Percentiles rank a stretch among this genome's conserved stretches.
Conservation (phyloP, 768 basidiomycete species). For the Bullera alba region DNA sequence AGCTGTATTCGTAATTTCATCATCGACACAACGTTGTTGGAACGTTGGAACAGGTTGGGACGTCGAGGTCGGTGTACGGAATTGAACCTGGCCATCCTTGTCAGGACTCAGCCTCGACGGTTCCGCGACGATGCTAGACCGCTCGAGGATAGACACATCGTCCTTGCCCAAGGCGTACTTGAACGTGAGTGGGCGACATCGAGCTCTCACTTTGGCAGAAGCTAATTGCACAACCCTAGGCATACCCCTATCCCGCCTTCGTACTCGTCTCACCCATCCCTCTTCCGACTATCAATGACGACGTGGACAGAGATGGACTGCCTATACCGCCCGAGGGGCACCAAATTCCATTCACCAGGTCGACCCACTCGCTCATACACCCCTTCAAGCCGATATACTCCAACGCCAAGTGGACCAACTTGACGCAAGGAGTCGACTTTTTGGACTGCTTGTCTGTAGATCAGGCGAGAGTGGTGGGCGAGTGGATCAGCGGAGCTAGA, state of each 20-base stretch:
- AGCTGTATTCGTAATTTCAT: no score
- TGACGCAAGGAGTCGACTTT: constrained; percentile 18
- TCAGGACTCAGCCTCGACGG: no score
- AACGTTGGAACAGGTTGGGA: no score
- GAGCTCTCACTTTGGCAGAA: not conserved
- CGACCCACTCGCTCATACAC: constrained; percentile 7
- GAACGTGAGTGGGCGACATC: constrained; percentile 9
- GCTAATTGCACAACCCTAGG: constrained; percentile 26
- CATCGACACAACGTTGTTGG: no score
- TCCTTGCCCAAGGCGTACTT: constrained; percentile 16
- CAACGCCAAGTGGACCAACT: constrained; percentile 28
- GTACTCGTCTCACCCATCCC: constrained; percentile 19
- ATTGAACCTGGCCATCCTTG: no score
- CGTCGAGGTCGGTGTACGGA: no score
- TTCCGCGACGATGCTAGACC: not conserved
- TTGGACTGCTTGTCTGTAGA: constrained; percentile 31
- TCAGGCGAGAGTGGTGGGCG: constrained; percentile 26
- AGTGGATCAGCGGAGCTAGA: constrained; percentile 36
- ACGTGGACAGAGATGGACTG: constrained; percentile 13
- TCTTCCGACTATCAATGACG: constrained; percentile 15
- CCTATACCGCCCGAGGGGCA: constrained; percentile 6
- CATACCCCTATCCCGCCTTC: constrained; percentile 35
- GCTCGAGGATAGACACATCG: constrained; percentile 5
- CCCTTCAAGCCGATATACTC: constrained; percentile 27
- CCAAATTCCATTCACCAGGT: constrained; percentile 16